A percentile compares a stretch with the other conserved stretches of the same genome.
Evolutionary conservation across 1,284 basidiomycete species (phyloP).

Genomic region (Melampsora larici-populina): DNA sequence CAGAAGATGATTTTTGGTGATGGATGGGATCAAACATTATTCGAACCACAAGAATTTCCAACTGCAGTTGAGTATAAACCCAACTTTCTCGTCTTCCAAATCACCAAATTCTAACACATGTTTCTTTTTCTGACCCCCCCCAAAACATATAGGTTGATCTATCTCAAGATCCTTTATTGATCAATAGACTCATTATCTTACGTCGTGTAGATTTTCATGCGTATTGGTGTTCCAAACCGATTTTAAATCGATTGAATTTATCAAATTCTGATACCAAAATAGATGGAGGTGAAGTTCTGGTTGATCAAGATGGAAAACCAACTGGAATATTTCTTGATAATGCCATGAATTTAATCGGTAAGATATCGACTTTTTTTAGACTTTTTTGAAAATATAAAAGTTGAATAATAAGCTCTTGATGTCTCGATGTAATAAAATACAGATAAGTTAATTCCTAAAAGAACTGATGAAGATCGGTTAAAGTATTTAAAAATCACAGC

Average conservation of each 20-base stretch:
- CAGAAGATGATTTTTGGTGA: conserved; percentile 47
- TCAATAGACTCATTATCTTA: conserved; percentile 46
- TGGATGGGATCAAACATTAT: conserved; percentile 51
- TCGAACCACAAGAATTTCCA: conserved; percentile 47
- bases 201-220: conserved; percentile 51
- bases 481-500: conserved; percentile 21
- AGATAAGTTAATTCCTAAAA: conserved; percentile 27
- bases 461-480: conserved; percentile 34
- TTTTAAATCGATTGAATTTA: conserved; percentile 44
- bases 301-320: conserved; percentile 45
- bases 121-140: neutral
- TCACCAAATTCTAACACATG: neutral
- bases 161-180: conserved; percentile 38
- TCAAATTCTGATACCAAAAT: conserved; percentile 27
- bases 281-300: conserved; percentile 47
- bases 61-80: conserved; percentile 32
- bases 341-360: conserved; percentile 50
- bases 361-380: neutral
- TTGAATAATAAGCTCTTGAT: too few species aligned
- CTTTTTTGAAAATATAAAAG: too few species aligned
- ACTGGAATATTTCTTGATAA: conserved; percentile 51
- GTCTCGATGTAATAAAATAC: too few species aligned
- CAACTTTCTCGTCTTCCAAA: neutral
- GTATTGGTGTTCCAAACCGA: conserved; percentile 48
- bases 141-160: conserved; percentile 43